These are phyloP conservation scores for Digitaria exilis DNA, from an alignment of 202 grass and related monocot species.

Conservation along the genomic window DNA sequence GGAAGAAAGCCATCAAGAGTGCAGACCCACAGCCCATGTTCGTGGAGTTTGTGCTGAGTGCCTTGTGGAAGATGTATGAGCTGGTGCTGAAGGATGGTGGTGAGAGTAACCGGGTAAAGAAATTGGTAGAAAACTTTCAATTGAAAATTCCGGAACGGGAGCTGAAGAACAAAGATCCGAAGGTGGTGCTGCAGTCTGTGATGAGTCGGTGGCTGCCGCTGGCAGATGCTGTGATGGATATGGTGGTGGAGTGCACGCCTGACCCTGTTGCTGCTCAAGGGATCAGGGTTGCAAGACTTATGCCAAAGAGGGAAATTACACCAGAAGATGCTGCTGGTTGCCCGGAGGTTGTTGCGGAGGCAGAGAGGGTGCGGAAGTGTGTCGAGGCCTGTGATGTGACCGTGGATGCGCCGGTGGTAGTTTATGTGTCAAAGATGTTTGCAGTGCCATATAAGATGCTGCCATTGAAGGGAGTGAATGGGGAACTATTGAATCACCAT, in stretches of 20 bases:
- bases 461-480: constrained; percentile 59
- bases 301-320: constrained; percentile 71
- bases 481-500: constrained; percentile 57
- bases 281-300: constrained; percentile 60
- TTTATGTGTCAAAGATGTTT: constrained; percentile 98
- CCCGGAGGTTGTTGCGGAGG: constrained; percentile 58
- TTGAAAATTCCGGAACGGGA: constrained; percentile 62
- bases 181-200: constrained; percentile 74
- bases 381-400: constrained; percentile 68
- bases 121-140: constrained; percentile 62
- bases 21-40: constrained; percentile 85
- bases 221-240: constrained; percentile 75
- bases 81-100: constrained; percentile 53
- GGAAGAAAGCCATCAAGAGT: constrained; percentile 73
- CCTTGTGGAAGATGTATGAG: constrained; percentile 73
- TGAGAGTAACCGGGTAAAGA: constrained; percentile 50
- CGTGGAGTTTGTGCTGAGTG: constrained; percentile 77
- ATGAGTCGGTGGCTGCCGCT: constrained; percentile 90
- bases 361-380: constrained; percentile 74
- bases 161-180: constrained; percentile 80
- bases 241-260: constrained; percentile 88
- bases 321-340: constrained; percentile 39
- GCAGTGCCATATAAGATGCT: constrained; percentile 73
- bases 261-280: constrained; percentile 72
- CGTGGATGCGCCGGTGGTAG: constrained; percentile 64